Conservation (phyloP, 306 rosid genomes). For the Arachis stenosperma region DNA sequence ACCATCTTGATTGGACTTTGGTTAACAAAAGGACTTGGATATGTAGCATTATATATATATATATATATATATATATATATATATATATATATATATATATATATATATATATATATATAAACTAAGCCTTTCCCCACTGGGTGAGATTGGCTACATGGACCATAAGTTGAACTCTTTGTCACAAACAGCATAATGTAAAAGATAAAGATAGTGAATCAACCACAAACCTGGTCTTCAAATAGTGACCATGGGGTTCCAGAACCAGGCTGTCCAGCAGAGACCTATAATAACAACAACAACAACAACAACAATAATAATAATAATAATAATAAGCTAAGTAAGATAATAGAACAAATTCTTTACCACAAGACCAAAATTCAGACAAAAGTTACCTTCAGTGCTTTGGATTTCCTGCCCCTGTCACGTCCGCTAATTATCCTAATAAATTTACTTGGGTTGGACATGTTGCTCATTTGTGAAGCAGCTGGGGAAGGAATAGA, state of each 20-base stretch:
- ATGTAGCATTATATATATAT: no score
- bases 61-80: no score
- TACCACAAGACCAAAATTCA: conserved; percentile 20
- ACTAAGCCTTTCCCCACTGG: no score
- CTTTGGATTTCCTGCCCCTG: conserved; percentile 76
- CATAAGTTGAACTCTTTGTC: conserved; percentile 12
- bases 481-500: conserved; percentile 96
- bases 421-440: conserved; percentile 91
- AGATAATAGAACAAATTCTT: conserved; percentile 22
- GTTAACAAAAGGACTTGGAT: no score
- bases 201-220: conserved; percentile 1
- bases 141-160: no score
- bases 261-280: conserved; percentile 75
- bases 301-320: not conserved
- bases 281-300: conserved; percentile 45
- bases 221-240: conserved; percentile 94
- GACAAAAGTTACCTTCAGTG: conserved; percentile 67
- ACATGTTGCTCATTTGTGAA: conserved; percentile 91
- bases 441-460: conserved; percentile 80
- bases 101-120: no score
- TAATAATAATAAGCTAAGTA: conserved; percentile 28
- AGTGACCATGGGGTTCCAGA: conserved; percentile 90
- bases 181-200: conserved; percentile 14
- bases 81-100: no score
- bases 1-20: no score